These are phyloP conservation scores for Iberis pinnata DNA, from an alignment of 345 rosid genomes.

Conservation along the genomic window DNA sequence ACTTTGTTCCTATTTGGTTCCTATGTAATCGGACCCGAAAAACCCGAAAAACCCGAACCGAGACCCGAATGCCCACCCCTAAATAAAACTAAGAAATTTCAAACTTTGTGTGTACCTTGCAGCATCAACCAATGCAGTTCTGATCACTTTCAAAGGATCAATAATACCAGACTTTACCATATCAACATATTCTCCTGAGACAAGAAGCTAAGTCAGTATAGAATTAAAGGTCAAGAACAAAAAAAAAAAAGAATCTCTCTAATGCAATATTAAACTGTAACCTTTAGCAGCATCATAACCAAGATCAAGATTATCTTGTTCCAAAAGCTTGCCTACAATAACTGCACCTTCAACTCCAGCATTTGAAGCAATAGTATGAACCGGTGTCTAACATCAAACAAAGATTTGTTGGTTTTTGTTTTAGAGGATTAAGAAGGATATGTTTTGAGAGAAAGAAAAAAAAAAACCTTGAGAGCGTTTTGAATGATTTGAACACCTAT, in stretches of 20 bases:
- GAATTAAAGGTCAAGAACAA: background rate
- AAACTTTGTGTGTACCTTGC: constrained; percentile 22
- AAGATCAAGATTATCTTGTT: constrained; percentile 72
- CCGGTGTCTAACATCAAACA: constrained; percentile 60
- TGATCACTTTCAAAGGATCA: constrained; percentile 89
- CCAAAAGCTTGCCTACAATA: constrained; percentile 85
- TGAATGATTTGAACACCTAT: constrained; percentile 93
- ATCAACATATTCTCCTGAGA: constrained; percentile 80
- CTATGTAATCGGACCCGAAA: too few relatives aligned
- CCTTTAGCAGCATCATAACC: constrained; percentile 99
- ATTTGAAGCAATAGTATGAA: constrained; percentile 69
- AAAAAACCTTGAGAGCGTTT: constrained; percentile 81
- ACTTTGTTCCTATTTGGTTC: too few relatives aligned
- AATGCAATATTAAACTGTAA: constrained; percentile 15
- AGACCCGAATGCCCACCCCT: too few relatives aligned
- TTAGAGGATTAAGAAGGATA: background rate
- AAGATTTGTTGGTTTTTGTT: background rate
- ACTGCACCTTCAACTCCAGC: constrained; percentile 98
- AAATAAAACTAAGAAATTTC: background rate
- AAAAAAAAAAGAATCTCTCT: background rate
- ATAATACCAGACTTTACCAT: constrained; percentile 92
- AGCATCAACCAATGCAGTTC: constrained; percentile 89
- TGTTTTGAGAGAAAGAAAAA: constrained; percentile 14
- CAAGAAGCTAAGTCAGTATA: background rate
- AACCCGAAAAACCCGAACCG: too few relatives aligned